Base-by-base conservation (phyloP, 768 basidiomycete species). In the Tephrocybe sp. region DNA sequence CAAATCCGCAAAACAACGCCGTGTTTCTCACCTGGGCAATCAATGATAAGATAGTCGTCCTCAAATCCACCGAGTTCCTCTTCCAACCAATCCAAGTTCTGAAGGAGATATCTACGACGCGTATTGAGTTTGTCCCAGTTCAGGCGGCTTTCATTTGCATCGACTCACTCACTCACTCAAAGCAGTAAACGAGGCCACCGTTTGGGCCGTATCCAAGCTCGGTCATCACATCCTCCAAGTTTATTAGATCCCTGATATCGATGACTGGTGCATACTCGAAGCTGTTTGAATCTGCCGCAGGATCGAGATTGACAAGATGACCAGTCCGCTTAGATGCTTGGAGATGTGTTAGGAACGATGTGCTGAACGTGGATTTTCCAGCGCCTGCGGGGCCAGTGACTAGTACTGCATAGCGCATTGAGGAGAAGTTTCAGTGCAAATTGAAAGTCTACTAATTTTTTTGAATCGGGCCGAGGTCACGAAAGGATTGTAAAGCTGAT, bases 1-100 rank as follows among this genome's bases (percentile, higher is more conserved):
- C 15, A 36, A 12, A 41, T 5, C 45, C 42, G 31, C 30, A 25
- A 30, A n/a, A 47, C 40, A 42, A 30, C 36, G 12, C 29, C 16
- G 19, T 15, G 16, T 23, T 11, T 51, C 73, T 58, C 33, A 89
- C 90, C 91, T 57, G 93, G 92, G 59, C 92, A 94, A 70, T 94
- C 93, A 52, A 94, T 81, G 52, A 94, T 82, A 38, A 94, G 79
- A 70, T 98, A 99, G 69, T 99, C 97, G 61, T 97, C 88, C 23
- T 97, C 94, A 65, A 81, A 99, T 10, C 88, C 87, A 3, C 94
- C 94, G 2, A 99, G 77, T 61, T 95, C 91, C 63, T 98, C 95
- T 59, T 97, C 91, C 24, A 98, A 75, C 97, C 97, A 99, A 67
- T 98, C 97, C 72, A 99, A 88, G 62, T 99, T 97, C 64, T 98